Evolutionary conservation across 2,329 filamentous ascomycete genomes (phyloP), one percentile per base, ranked within the genome.

Genomic region (Clarireedia monteithiana): DNA sequence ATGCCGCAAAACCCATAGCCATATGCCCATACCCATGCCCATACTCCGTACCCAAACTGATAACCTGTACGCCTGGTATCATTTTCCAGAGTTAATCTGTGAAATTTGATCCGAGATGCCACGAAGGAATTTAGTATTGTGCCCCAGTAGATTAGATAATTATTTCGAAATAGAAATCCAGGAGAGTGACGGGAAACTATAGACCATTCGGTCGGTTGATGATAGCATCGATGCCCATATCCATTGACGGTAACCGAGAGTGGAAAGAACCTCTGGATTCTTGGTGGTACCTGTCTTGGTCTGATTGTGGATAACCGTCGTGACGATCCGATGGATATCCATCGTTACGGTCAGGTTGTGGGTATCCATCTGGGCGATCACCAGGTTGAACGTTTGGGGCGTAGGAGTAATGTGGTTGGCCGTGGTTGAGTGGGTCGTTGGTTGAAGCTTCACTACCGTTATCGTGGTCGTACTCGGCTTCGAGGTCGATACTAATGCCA

Each of bases 401-500:
- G 52, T 53, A 38, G 47, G 50, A 48, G 26, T 58, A 53, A 3
- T 53, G 60, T 44, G 50, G 55, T 23, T 55, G 52, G 15, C 20
- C 42, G n/a, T 55, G 53, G 26, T 55, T 34, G 4, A 42, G 26
- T 4, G 39, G 53, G 10, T 56, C 53, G 7, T 52, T 51, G 17
- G 53, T 50, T 6, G 53, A 56, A 26, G 24, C 48, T 47, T 64
- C 59, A 17, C 48, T 53, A 3, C 53, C 48, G 2, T 59, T 59
- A 40, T 64, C 61, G n/a, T 58, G 60, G 20, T 67, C 60, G 46
- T 63, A 66, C 38, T 68, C 65, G 42, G 54, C 61, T 44, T 81
- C 79, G 66, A 81, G 70, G 66, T 83, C 80, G 72, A 80, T 78
- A 73, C 80, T 84, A 74, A 88, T 81, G 67, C 83, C 85, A 73